Conservation (phyloP, 179 eudicot species). For the Camellia oleifera region DNA sequence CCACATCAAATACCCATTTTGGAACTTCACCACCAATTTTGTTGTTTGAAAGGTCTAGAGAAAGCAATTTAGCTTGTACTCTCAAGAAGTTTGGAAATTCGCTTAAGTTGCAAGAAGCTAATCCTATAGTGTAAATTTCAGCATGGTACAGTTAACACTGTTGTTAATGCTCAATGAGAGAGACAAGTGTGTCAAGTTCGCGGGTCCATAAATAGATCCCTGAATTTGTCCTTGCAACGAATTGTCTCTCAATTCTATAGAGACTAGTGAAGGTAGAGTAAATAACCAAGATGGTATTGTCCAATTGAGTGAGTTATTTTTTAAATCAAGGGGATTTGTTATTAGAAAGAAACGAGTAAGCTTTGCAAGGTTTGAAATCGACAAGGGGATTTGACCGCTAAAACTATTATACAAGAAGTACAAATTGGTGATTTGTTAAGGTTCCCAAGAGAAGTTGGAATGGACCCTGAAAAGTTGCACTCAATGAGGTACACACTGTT, state of each 20-base stretch:
- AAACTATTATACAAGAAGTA: neutral
- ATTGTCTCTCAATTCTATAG: too few species aligned
- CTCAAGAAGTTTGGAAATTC: too few species aligned
- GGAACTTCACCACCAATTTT: constrained; percentile 5
- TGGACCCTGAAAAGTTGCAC: constrained; percentile 15
- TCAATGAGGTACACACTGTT: neutral
- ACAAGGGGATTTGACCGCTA: constrained; percentile 10
- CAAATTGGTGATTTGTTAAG: neutral
- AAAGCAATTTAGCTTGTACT: too few species aligned
- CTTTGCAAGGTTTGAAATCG: constrained; percentile 14
- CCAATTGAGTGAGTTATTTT: constrained; percentile 1
- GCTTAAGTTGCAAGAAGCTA: too few species aligned
- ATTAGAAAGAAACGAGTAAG: constrained; percentile 1
- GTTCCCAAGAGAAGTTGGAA: constrained; percentile 15
- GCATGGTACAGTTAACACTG: too few species aligned
- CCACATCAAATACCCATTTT: neutral
- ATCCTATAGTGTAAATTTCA: too few species aligned
- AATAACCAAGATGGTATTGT: constrained; percentile 11
- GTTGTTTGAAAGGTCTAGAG: constrained; percentile 1
- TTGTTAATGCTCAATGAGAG: too few species aligned
- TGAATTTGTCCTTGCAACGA: too few species aligned
- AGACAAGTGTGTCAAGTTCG: too few species aligned
- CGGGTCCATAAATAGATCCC: too few species aligned
- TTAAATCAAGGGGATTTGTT: constrained; percentile 1
- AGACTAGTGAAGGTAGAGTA: neutral